Conservation (phyloP, 306 rosid genomes). For the Myrica gale region DNA sequence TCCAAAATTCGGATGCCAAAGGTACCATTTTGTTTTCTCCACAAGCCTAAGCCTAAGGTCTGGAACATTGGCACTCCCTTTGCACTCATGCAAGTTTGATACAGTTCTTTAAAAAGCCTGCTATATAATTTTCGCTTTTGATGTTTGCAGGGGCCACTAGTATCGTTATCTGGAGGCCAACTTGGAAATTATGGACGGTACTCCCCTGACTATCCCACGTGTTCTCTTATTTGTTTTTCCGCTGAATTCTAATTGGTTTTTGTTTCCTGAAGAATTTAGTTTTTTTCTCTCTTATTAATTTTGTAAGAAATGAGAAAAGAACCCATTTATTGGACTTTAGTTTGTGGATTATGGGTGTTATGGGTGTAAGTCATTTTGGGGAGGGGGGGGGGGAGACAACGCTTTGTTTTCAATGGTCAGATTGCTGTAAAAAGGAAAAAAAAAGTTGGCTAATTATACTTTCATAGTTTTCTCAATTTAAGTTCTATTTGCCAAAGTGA, state of each 20-base stretch:
- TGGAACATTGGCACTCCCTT: neutral
- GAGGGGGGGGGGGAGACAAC: neutral
- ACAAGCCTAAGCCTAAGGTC: neutral
- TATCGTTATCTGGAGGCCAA: constrained; percentile 29
- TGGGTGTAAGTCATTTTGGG: neutral
- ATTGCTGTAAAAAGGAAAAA: neutral
- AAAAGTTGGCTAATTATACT: neutral
- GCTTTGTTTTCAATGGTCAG: neutral
- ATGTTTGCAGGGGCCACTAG: constrained; percentile 31
- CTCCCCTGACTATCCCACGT: neutral
- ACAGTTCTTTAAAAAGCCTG: neutral
- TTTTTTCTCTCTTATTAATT: no score
- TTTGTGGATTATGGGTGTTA: neutral
- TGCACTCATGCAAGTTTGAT: neutral
- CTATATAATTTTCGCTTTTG: neutral
- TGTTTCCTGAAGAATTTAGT: neutral
- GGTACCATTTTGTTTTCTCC: neutral
- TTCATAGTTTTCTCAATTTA: neutral
- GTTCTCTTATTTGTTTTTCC: neutral
- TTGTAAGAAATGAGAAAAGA: neutral
- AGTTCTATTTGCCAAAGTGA: neutral
- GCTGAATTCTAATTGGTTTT: neutral
- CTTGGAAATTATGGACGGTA: constrained; percentile 51
- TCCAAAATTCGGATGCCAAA: neutral
- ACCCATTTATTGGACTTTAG: neutral